A percentile compares a stretch with the other conserved stretches of the same genome.
These are phyloP conservation scores for Cutaneotrichosporon cavernicola DNA, from an alignment of 1,284 basidiomycete species.

Conservation along the genomic window DNA sequence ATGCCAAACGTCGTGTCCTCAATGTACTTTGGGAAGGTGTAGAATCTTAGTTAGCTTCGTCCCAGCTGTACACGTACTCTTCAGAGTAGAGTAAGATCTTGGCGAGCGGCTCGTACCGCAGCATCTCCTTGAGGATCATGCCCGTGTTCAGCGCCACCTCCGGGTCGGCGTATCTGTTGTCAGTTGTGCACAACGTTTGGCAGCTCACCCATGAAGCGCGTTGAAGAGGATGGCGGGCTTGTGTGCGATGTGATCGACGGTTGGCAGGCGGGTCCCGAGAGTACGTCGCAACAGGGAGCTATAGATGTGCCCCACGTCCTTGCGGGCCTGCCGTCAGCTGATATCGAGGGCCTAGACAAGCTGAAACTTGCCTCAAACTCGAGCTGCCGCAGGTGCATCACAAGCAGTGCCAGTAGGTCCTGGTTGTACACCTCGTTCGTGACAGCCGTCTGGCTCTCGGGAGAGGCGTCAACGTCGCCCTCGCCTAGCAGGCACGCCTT, in stretches of 20 bases:
- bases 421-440: constrained; percentile 93
- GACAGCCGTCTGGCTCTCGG: constrained; percentile 84
- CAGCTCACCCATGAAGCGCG: constrained; percentile 66
- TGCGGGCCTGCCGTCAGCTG: constrained; percentile 56
- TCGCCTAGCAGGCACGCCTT: constrained; percentile 44
- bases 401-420: constrained; percentile 78
- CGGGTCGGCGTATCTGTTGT: constrained; percentile 75
- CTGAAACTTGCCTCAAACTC: constrained; percentile 84
- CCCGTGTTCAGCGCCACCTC: constrained; percentile 96
- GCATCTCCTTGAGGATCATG: constrained; percentile 96
- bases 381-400: constrained; percentile 76
- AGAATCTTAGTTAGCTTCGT: constrained; percentile 67
- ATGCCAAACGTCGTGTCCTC: constrained; percentile 97
- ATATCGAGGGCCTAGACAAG: background rate
- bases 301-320: constrained; percentile 97
- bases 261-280: constrained; percentile 88
- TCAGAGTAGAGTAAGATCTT: constrained; percentile 91
- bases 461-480: constrained; percentile 55
- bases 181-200: constrained; percentile 5
- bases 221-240: constrained; percentile 87
- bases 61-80: constrained; percentile 61
- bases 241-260: constrained; percentile 85
- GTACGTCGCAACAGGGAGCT: constrained; percentile 91
- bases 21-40: constrained; percentile 94
- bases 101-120: constrained; percentile 85